These are phyloP conservation scores for Hyaloperonospora brassicae DNA, from an alignment of 352 stramenopile genomes.

Conservation along the genomic window DNA sequence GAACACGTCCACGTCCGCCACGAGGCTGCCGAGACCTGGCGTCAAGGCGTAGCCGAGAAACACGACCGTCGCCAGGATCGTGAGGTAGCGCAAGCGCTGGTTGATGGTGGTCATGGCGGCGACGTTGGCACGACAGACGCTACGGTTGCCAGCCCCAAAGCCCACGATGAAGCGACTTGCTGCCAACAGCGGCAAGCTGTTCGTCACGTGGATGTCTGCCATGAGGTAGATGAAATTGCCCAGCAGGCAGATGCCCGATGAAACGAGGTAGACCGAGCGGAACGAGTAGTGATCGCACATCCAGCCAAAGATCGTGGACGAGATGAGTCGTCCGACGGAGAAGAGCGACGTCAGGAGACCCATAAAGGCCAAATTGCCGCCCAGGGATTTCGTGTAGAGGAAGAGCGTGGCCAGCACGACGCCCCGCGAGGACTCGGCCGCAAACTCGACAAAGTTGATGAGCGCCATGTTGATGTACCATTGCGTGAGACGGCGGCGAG, in stretches of 20 bases:
- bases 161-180: slow-evolving; percentile 66
- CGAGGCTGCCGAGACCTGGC: slow-evolving; percentile 57
- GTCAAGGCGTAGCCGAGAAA: slow-evolving; percentile 73
- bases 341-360: slow-evolving; percentile 75
- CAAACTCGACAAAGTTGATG: slow-evolving; percentile 82
- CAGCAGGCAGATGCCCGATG: slow-evolving; percentile 58
- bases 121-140: slow-evolving; percentile 67
- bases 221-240: slow-evolving; percentile 76
- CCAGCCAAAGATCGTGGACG: slow-evolving; percentile 74
- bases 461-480: slow-evolving; percentile 79
- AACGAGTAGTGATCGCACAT: slow-evolving; percentile 81
- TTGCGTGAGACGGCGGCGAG: slow-evolving; percentile 32
- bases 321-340: slow-evolving; percentile 72
- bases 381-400: slow-evolving; percentile 78
- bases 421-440: slow-evolving; percentile 66
- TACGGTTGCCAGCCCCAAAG: slow-evolving; percentile 73
- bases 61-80: slow-evolving; percentile 62
- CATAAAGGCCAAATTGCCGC: slow-evolving; percentile 71
- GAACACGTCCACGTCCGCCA: slow-evolving; percentile 49
- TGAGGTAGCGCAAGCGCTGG: slow-evolving; percentile 69
- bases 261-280: slow-evolving; percentile 70
- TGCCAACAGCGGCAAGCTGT: slow-evolving; percentile 45
- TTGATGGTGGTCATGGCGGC: slow-evolving; percentile 59
- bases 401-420: slow-evolving; percentile 76
- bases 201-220: slow-evolving; percentile 47